Evolutionary conservation across 768 basidiomycete species (phyloP), one percentile per base, ranked within the genome.

Genomic region (Auricularia sp.): DNA sequence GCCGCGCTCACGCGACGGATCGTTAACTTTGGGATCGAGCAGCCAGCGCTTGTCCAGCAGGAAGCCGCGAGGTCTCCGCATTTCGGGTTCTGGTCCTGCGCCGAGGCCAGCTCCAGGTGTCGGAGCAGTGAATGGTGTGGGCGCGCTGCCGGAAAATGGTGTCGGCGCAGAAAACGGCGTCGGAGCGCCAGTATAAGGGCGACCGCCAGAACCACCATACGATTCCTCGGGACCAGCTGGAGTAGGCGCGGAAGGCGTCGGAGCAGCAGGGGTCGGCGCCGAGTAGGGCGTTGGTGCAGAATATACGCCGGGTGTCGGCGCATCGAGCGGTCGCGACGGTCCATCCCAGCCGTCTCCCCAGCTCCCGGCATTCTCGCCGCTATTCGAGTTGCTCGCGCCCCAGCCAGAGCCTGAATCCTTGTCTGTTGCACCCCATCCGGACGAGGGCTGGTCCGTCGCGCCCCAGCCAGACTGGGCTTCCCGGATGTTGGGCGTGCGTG

Each of bases 341-440:
- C 80, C 2, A 82, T 81, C 29, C 77, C 62, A 44, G 66, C 72
- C 36, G 76, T 79, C 36, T 78, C 77, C 60, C 77, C 80, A 18
- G 84, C 84, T 18, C 84, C 85, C 3, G 83, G 82, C 3, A 83
- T 82, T 61, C 80, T 33, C n/a, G 66, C 18, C 47, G 47, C 18
- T 6, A 6, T 16, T 51, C 21, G 47, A 18, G 47, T 51, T 18
- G 43, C 11, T 44, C 18, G 43, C 47, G 47, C 47, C 47, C 47
- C 47, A 51, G 14, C 47, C 47, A 51, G 5, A 6, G 10, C 14
- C 47, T 10, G 21, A 18, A 18, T 44, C 43, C 11, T 18, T 44
- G 43, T 44, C 43, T 44, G 43, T 44, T 44, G 43, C 43, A 29
- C 29, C 29, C 29, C 29, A 81, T 35, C 72, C 75, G 56, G 68